Conservation (phyloP, 768 basidiomycete genomes). For the Hypsizygus marmoreus region DNA sequence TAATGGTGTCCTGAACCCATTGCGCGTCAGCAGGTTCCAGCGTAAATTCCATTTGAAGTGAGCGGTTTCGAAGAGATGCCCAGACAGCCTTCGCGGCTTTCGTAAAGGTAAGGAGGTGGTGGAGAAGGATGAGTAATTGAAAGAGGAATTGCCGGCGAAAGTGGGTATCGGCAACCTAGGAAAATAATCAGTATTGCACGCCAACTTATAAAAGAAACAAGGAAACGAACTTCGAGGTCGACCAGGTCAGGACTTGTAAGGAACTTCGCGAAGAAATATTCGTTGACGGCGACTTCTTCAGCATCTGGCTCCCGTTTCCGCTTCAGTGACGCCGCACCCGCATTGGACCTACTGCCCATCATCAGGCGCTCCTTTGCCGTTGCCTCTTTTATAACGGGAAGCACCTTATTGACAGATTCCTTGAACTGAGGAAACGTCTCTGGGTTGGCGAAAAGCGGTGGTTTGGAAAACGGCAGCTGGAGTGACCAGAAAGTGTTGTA, state of each 20-base stretch:
- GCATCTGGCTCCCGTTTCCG: conserved; percentile 64
- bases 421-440: conserved; percentile 66
- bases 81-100: conserved; percentile 63
- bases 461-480: conserved; percentile 83
- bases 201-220: conserved; percentile 2
- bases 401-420: conserved; percentile 66
- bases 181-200: conserved; percentile 8
- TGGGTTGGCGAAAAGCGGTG: conserved; percentile 63
- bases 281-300: conserved; percentile 56
- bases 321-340: conserved; percentile 48
- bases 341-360: conserved; percentile 69
- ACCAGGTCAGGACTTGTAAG: conserved; percentile 85
- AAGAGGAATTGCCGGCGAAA: conserved; percentile 94
- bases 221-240: conserved; percentile 72
- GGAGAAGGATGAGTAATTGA: conserved; percentile 77
- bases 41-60: conserved; percentile 83
- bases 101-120: conserved; percentile 76
- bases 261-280: conserved; percentile 95
- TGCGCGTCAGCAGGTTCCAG: conserved; percentile 65
- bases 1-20: conserved; percentile 76
- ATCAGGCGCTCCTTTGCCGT: conserved; percentile 87
- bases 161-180: conserved; percentile 82
- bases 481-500: conserved; percentile 91
- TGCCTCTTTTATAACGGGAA: conserved; percentile 82
- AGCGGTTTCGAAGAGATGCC: conserved; percentile 68